Percentiles rank a stretch among this genome's conserved stretches.
Evolutionary conservation across 1,284 basidiomycete species (phyloP).

Genomic region (Vanrija sp.): DNA sequence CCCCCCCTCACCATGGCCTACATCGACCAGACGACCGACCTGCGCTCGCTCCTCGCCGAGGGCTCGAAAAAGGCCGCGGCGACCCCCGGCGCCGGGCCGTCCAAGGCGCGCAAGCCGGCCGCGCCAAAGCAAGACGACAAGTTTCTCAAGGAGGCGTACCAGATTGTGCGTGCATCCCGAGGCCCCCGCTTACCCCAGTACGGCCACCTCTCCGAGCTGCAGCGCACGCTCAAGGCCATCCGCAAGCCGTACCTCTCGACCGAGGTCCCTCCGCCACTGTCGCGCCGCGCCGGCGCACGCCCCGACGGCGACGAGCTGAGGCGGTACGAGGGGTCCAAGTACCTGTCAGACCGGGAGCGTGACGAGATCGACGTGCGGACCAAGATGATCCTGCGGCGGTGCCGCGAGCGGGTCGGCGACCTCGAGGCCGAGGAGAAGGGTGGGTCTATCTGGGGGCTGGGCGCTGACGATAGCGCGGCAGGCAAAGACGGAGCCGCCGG

Average conservation of each 20-base stretch:
- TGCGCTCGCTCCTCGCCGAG: constrained; percentile 19
- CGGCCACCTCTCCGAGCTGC: constrained; percentile 37
- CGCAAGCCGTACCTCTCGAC: constrained; percentile 47
- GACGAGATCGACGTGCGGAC: constrained; percentile 58
- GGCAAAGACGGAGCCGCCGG: constrained; percentile 16
- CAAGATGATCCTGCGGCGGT: constrained; percentile 53
- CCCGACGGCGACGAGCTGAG: constrained; percentile 22
- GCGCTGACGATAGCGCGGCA: constrained; percentile 21
- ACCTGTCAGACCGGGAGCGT: constrained; percentile 53
- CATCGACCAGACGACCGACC: constrained; percentile 22
- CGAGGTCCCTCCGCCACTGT: constrained; percentile 29
- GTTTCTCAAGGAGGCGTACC: constrained; percentile 48
- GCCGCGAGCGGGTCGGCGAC: constrained; percentile 51
- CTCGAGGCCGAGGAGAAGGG: constrained; percentile 53
- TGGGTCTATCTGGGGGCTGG: constrained; percentile 26
- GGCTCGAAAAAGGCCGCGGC: constrained; percentile 7
- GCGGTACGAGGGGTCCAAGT: constrained; percentile 48
- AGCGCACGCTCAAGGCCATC: constrained; percentile 33
- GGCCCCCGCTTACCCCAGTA: constrained; percentile 23
- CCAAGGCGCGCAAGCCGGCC: constrained; percentile 11
- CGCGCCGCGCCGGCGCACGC: constrained; percentile 15
- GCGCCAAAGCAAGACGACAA: constrained; percentile 22
- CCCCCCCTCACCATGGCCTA: constrained; percentile 13
- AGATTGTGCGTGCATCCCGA: constrained; percentile 35
- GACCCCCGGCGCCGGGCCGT: constrained; percentile 11